Percentiles rank a stretch among this genome's conserved stretches.
Evolutionary conservation across 2,329 filamentous ascomycete genomes (phyloP).

Genomic region (Pyrenochaeta sp.): DNA sequence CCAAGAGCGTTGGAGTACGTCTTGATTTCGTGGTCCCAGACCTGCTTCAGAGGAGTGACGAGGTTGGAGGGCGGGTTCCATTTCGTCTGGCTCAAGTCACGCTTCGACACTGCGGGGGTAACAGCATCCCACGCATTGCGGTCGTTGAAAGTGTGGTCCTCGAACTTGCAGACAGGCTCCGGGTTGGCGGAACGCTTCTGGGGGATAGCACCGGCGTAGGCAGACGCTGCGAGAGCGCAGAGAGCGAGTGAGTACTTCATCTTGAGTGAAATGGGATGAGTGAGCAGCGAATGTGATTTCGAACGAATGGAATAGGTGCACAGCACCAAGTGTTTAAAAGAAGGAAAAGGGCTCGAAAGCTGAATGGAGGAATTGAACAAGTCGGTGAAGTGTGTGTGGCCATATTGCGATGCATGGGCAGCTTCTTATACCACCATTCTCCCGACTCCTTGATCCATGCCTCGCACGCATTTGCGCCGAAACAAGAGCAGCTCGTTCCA

Average conservation of each 20-base stretch:
- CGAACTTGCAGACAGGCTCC: constrained; percentile 26
- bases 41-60: constrained; percentile 27
- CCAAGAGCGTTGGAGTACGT: constrained; percentile 29
- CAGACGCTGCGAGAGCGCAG: constrained; percentile 21
- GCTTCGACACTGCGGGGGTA: constrained; percentile 15
- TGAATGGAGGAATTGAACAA: neutral
- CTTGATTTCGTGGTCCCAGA: constrained; percentile 33
- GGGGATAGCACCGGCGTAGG: constrained; percentile 19
- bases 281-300: neutral
- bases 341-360: neutral
- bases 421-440: neutral
- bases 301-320: constrained; percentile 3
- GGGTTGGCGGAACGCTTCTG: constrained; percentile 19
- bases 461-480: neutral
- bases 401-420: neutral
- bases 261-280: neutral
- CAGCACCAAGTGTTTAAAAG: constrained; percentile 4
- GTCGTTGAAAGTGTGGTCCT: constrained; percentile 19
- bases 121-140: constrained; percentile 19
- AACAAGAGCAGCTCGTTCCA: neutral
- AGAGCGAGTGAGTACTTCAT: constrained; percentile 31
- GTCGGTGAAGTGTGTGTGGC: neutral
- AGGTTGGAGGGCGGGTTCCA: constrained; percentile 37
- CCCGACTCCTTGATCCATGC: neutral
- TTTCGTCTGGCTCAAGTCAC: constrained; percentile 24